Evolutionary conservation across 1,139 yeast species (phyloP).

Genomic region (Diutina sp.): DNA sequence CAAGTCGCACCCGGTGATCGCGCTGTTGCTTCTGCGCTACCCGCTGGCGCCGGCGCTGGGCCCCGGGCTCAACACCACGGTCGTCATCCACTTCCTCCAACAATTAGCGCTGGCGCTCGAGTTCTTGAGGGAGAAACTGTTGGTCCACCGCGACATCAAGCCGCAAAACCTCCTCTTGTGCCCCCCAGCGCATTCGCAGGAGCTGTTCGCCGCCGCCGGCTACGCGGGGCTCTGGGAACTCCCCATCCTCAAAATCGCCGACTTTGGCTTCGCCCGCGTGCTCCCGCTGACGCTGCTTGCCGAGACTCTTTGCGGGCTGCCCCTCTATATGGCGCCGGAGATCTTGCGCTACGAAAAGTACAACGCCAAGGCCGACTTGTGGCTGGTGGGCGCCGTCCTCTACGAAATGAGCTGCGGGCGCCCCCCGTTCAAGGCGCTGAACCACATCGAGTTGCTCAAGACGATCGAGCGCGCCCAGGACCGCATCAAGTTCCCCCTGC

Average conservation of each 20-base stretch:
- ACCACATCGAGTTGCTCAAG: slow-evolving; percentile 78
- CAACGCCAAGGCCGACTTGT: slow-evolving; percentile 91
- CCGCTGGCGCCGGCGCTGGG: slow-evolving; percentile 56
- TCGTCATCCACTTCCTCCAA: slow-evolving; percentile 74
- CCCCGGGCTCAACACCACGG: slow-evolving; percentile 64
- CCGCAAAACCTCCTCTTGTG: slow-evolving; percentile 83
- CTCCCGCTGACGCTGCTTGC: slow-evolving; percentile 89
- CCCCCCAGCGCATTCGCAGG: slow-evolving; percentile 54
- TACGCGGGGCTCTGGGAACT: slow-evolving; percentile 77
- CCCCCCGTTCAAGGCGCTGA: slow-evolving; percentile 90
- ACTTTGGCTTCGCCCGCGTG: slow-evolving; percentile 93
- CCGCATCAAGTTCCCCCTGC: slow-evolving; percentile 57
- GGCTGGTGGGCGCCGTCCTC: slow-evolving; percentile 96
- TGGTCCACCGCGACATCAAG: slow-evolving; percentile 88
- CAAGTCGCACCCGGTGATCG: slow-evolving; percentile 67
- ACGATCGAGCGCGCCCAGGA: slow-evolving; percentile 78
- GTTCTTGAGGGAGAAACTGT: slow-evolving; percentile 68
- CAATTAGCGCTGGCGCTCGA: slow-evolving; percentile 77
- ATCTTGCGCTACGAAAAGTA: slow-evolving; percentile 87
- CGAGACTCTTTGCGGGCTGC: slow-evolving; percentile 94
- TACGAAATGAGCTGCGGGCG: slow-evolving; percentile 92
- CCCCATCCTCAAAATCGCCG: slow-evolving; percentile 87
- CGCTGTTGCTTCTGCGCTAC: slow-evolving; percentile 62
- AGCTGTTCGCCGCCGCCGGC: slow-evolving; percentile 41
- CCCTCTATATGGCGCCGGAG: slow-evolving; percentile 97